Base-by-base conservation (phyloP, 352 stramenopile species). In the Pythium volutum region DNA sequence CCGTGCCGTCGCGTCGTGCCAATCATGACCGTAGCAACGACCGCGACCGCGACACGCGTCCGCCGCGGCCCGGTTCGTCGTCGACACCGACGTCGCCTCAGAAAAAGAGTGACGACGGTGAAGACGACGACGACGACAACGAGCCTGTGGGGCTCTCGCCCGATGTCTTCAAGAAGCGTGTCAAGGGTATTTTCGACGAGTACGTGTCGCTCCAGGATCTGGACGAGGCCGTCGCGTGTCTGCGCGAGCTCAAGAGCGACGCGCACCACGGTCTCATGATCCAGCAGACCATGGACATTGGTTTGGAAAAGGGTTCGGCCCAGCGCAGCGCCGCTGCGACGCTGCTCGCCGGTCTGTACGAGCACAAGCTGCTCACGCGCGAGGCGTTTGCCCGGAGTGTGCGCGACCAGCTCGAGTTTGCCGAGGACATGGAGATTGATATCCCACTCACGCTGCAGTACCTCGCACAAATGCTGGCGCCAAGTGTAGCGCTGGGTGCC, bases 201-300 rank as follows among this genome's bases (percentile, higher is more conserved):
- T 97, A 84, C 60, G 94, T 95, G 59, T 80, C 85, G 56, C 70
- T 84, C 42, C 79, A 94, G 36, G 89, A 97, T 64, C 50, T 91
- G 23, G 84, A 95, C n/a, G 90, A 95, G 38, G 85, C 77, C 3
- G 69, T 70, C 18, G 34, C 67, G 9, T 85, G 72, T 47, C 65
- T 93, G 20, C 48, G 45, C n/a, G 81, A 88, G 67, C 76, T 89
- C 18, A 69, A 85, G n/a, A 77, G 75, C 39, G 45, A 64, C 4
- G 68, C 59, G 26, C 75, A 88, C 54, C 77, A 89, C 41, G 67
- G 41, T 22, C 55, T 81, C 26, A 74, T 93, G 25, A 71, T 76
- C 1, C 70, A 71, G 41, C 73, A 87, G 62, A 65, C 69, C 15
- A 54, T 91, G 39, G 88, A 87, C 66, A 71, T 88, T 64, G 84